Base-by-base conservation (phyloP, 805 yeast species). In the Saccharomyces jurei region DNA sequence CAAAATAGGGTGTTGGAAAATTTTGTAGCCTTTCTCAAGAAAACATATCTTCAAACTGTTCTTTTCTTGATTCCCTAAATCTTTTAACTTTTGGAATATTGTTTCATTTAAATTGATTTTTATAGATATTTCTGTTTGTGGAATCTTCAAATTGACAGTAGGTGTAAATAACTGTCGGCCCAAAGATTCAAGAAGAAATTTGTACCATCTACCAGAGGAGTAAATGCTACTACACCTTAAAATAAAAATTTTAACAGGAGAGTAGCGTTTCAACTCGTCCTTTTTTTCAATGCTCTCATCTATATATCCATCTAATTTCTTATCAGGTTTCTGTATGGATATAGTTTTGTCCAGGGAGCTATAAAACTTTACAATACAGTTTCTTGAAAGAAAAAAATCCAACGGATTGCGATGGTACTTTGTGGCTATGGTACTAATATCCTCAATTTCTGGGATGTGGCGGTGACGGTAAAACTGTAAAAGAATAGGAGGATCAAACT, bases 321-420 rank as follows among this genome's bases (percentile, higher is more conserved):
- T 64, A 17, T 58, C 58, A 6, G 63, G 61, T 25, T 50, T 62
- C 48, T 64, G 64, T 41, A 66, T 60, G 44, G 58, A 61, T 11
- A 91, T 74, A 0, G 94, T 78, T 62, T 87, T 84, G 63, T 91
- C 97, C 32, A 84, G 67, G 0, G 79, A 67, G 48, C 84, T 87
- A 63, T 84, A 87, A 46, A 89, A 74, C 26, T 71, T 74, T 1
- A 86, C 81, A 0, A 66, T 56, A 46, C 74, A 74, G 8, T 58
- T 41, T 2, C 56, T 58, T 52, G 71, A 57, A 46, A 73, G 41
- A 9, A 56, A 50, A 52, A 75, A 65, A 54, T 73, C 76, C 50
- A 71, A 54, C 0, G 58, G 50, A 14, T 62, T 62, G 5, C 56
- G 59, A 1, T 59, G 52, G 58, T 41, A 17, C 51, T 51, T 3